phyloP scores from a whole-genome alignment of 768 basidiomycete genomes.

The Boletus rex-veris region DNA sequence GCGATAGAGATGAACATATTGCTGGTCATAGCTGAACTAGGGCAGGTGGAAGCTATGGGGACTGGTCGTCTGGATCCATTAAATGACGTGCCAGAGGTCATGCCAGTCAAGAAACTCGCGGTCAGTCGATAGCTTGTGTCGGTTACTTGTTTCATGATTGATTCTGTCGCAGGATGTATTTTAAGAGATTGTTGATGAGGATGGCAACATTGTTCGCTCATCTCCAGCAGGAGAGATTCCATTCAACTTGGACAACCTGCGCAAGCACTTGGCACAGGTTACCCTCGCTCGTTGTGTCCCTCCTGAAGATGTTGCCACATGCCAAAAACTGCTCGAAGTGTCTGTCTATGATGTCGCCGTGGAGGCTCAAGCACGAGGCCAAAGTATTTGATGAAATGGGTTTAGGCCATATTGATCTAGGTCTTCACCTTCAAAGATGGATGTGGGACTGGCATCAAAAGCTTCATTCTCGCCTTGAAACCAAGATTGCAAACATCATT shows the following conservation, averaged over 20 bases:
- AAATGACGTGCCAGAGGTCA: slow-evolving; percentile 54
- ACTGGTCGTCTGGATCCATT: slow-evolving; percentile 40
- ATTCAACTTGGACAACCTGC: slow-evolving; percentile 72
- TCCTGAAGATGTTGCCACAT: slow-evolving; percentile 61
- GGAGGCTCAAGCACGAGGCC: slow-evolving; percentile 58
- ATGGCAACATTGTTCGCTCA: slow-evolving; percentile 21
- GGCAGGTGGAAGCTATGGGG: slow-evolving; percentile 49
- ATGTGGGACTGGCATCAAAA: slow-evolving; percentile 85
- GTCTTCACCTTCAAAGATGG: slow-evolving; percentile 61
- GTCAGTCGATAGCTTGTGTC: slow-evolving; percentile 22
- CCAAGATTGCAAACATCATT: slow-evolving; percentile 48
- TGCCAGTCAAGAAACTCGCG: slow-evolving; percentile 52
- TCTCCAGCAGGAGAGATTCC: slow-evolving; percentile 44
- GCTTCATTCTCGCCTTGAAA: slow-evolving; percentile 48
- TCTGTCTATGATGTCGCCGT: slow-evolving; percentile 83
- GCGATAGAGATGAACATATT: slow-evolving; percentile 55
- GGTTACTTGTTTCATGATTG: not conserved
- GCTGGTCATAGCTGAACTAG: slow-evolving; percentile 52
- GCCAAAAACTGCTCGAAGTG: slow-evolving; percentile 80
- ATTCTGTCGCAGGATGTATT: slow-evolving; percentile 12
- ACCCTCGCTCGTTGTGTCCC: slow-evolving; percentile 59
- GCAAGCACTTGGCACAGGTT: slow-evolving; percentile 62
- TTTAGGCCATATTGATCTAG: slow-evolving; percentile 42
- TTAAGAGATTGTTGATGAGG: slow-evolving; percentile 17
- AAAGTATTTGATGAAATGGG: slow-evolving; percentile 57